A percentile compares a stretch with the other conserved stretches of the same genome.
Conservation (phyloP, 1,284 basidiomycete species). For the Schizophyllum commune region DNA sequence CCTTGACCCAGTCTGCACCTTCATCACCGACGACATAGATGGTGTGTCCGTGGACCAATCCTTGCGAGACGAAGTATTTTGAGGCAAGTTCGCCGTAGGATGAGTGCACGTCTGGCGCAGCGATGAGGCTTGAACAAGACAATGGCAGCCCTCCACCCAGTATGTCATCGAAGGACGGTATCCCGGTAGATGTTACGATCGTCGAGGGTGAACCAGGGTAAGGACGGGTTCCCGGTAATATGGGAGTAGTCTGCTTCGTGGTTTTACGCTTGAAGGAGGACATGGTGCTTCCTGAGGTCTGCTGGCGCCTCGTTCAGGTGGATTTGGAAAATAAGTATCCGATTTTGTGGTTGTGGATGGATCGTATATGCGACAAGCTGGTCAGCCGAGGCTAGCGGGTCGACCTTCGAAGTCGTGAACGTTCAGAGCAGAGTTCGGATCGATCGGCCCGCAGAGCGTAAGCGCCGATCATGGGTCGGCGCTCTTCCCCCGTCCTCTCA, state of each 20-base stretch:
- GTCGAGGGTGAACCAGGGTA: slow-evolving; percentile 59
- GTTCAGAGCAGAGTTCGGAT: no score
- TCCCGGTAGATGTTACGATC: slow-evolving; percentile 75
- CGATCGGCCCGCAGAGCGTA: no score
- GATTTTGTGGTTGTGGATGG: no score
- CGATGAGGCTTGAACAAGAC: slow-evolving; percentile 64
- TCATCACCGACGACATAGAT: slow-evolving; percentile 62
- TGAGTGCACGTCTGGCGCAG: slow-evolving; percentile 78
- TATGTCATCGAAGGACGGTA: slow-evolving; percentile 93
- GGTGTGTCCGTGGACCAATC: slow-evolving; percentile 64
- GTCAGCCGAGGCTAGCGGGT: no score
- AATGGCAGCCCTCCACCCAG: slow-evolving; percentile 91
- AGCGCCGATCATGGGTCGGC: no score
- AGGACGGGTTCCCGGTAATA: slow-evolving; percentile 51
- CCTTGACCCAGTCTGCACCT: slow-evolving; percentile 47
- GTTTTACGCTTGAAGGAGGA: slow-evolving; percentile 73
- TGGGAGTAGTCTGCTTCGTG: slow-evolving; percentile 30
- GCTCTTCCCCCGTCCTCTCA: no score
- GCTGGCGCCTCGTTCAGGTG: no score
- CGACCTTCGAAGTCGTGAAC: no score
- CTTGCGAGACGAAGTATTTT: slow-evolving; percentile 86
- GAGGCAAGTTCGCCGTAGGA: slow-evolving; percentile 83
- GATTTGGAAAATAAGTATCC: no score
- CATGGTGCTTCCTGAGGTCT: no score
- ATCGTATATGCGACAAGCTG: no score